phyloP scores from a whole-genome alignment of 208 protist genomes.

The Phytomonas francai region DNA sequence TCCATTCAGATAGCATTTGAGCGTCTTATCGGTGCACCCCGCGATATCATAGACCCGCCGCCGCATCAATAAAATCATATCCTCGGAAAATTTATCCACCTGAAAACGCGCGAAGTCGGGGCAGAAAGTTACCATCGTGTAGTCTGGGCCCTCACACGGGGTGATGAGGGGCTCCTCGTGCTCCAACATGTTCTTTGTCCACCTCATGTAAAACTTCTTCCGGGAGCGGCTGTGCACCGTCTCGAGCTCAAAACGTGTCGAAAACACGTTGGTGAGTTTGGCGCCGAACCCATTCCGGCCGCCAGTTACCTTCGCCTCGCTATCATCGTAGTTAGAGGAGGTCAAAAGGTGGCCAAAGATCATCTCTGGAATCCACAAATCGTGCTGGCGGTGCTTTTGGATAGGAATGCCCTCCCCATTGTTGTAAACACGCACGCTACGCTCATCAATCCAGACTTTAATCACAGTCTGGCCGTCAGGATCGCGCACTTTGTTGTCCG shows the following conservation, averaged over 20 bases:
- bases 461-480: conserved; percentile 80
- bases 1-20: conserved; percentile 96
- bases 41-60: conserved; percentile 99
- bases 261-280: conserved; percentile 99
- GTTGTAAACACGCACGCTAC: conserved; percentile 96
- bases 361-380: conserved; percentile 99
- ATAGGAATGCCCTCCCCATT: conserved; percentile 98
- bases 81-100: conserved; percentile 93
- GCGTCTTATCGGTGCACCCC: conserved; percentile 88
- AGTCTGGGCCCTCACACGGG: conserved; percentile 78
- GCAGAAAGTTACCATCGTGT: conserved; percentile 98
- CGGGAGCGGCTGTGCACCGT: conserved; percentile 90
- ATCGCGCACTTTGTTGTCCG: conserved; percentile 99
- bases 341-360: conserved; percentile 99
- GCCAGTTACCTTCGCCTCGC: conserved; percentile 95
- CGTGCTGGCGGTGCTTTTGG: conserved; percentile 93
- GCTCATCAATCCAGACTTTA: conserved; percentile 95
- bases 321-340: conserved; percentile 98
- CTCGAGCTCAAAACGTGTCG: conserved; percentile 95
- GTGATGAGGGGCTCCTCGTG: conserved; percentile 89
- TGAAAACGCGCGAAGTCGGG: conserved; percentile 97
- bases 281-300: conserved; percentile 98
- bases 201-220: conserved; percentile 95
- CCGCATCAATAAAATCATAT: conserved; percentile 95
- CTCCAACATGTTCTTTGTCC: conserved; percentile 96